Conservation (phyloP, 1,284 basidiomycete genomes). For the Xanthoconium separans region DNA sequence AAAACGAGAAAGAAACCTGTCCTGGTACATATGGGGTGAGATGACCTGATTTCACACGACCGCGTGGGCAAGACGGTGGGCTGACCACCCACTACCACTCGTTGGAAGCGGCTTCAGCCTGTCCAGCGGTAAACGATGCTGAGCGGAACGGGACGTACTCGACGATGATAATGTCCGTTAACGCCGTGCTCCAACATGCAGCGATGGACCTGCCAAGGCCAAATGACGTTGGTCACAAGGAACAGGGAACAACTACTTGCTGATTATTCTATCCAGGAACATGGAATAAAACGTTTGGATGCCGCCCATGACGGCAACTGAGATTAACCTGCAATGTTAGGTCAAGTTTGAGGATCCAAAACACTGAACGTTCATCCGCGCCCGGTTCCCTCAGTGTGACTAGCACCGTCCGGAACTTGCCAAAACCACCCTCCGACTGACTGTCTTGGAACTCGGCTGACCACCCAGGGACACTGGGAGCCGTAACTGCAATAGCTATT, state of each 20-base stretch:
- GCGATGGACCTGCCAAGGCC: slow-evolving; percentile 41
- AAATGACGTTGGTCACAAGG: neutral
- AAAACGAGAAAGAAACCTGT: too few species aligned
- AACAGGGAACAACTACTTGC: slow-evolving; percentile 31
- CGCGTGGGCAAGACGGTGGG: too few species aligned
- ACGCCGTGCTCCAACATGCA: slow-evolving; percentile 62
- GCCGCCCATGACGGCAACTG: slow-evolving; percentile 58
- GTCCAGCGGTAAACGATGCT: slow-evolving; percentile 32
- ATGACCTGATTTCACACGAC: too few species aligned
- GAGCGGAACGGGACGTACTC: slow-evolving; percentile 60
- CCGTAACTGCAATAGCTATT: slow-evolving; percentile 59
- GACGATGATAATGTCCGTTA: slow-evolving; percentile 49
- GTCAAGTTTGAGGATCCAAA: slow-evolving; percentile 36
- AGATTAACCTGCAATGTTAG: slow-evolving; percentile 45
- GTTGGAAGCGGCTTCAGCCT: slow-evolving; percentile 22
- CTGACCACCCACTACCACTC: too few species aligned
- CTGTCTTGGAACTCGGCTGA: slow-evolving; percentile 50
- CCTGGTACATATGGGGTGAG: too few species aligned
- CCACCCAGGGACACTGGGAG: slow-evolving; percentile 61
- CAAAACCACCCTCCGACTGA: slow-evolving; percentile 61
- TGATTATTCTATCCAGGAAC: slow-evolving; percentile 54
- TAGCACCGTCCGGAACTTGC: slow-evolving; percentile 49
- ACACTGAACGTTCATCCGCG: slow-evolving; percentile 66
- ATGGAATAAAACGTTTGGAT: slow-evolving; percentile 58
- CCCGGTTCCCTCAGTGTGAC: slow-evolving; percentile 50